Percentiles rank a stretch among this genome's conserved stretches.
Conservation (phyloP, 495 filamentous ascomycete species). For the Cetradonia linearis region DNA sequence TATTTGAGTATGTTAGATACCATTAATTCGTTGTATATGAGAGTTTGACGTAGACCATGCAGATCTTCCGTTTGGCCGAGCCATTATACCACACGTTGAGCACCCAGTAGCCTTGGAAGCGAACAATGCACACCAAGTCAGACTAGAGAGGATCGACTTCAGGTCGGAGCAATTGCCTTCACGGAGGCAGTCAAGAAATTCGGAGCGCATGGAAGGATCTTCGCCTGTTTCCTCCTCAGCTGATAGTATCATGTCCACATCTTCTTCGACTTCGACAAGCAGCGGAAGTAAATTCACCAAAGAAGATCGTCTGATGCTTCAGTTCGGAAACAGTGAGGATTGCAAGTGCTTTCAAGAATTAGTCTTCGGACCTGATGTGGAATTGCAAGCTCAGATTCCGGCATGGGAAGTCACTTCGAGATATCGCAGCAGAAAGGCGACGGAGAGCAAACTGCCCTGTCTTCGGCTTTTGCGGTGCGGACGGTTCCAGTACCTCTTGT, state of each 20-base stretch:
- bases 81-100: neutral
- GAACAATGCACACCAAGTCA: neutral
- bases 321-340: neutral
- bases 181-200: neutral
- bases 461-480: constrained; percentile 7
- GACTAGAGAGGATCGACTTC: neutral
- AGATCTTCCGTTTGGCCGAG: neutral
- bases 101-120: neutral
- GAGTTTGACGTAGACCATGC: neutral
- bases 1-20: neutral
- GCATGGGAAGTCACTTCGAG: neutral
- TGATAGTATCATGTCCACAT: neutral
- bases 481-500: constrained; percentile 6
- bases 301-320: neutral
- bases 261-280: neutral
- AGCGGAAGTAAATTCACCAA: neutral
- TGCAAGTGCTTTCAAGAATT: neutral
- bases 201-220: neutral
- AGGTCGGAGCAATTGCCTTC: neutral
- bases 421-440: neutral
- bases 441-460: neutral
- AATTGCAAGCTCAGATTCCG: neutral
- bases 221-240: neutral
- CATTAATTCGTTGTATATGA: neutral
- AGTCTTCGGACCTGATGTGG: neutral